Percentiles rank a stretch among this genome's conserved stretches.
phyloP scores from a whole-genome alignment of 768 basidiomycete genomes.

The Pleurotus eryngii region DNA sequence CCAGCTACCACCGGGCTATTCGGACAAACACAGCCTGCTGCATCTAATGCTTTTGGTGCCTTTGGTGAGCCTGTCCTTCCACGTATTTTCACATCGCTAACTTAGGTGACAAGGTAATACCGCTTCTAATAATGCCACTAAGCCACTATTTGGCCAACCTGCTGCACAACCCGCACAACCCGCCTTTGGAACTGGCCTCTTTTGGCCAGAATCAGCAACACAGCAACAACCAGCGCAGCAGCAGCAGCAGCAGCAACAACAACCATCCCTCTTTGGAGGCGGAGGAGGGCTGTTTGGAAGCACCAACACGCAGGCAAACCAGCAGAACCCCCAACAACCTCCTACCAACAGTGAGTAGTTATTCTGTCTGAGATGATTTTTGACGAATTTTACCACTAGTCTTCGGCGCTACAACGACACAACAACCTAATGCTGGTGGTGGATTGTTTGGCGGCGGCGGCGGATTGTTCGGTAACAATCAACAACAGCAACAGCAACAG shows the following conservation, averaged over 20 bases:
- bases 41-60: slow-evolving; percentile 35
- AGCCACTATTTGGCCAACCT: slow-evolving; percentile 47
- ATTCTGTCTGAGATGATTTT: slow-evolving; percentile 2
- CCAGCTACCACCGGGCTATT: slow-evolving; percentile 27
- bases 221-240: slow-evolving; percentile 30
- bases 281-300: slow-evolving; percentile 30
- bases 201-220: slow-evolving; percentile 31
- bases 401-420: slow-evolving; percentile 30
- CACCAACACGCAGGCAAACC: slow-evolving; percentile 29
- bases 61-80: slow-evolving; percentile 25
- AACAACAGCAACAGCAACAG: slow-evolving; percentile 13
- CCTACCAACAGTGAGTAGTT: slow-evolving; percentile 29
- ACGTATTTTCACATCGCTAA: slow-evolving; percentile 21
- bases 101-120: slow-evolving; percentile 22
- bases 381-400: slow-evolving; percentile 21
- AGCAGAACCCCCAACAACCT: slow-evolving; percentile 28
- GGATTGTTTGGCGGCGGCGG: slow-evolving; percentile 31
- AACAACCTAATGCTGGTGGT: slow-evolving; percentile 21
- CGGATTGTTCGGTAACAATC: slow-evolving; percentile 27
- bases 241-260: slow-evolving; percentile 22
- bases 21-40: slow-evolving; percentile 22
- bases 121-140: slow-evolving; percentile 27
- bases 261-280: slow-evolving; percentile 16
- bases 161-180: slow-evolving; percentile 35
- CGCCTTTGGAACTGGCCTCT: slow-evolving; percentile 35